Conservation (phyloP, 1,284 basidiomycete genomes). For the Ustilago lituana region DNA sequence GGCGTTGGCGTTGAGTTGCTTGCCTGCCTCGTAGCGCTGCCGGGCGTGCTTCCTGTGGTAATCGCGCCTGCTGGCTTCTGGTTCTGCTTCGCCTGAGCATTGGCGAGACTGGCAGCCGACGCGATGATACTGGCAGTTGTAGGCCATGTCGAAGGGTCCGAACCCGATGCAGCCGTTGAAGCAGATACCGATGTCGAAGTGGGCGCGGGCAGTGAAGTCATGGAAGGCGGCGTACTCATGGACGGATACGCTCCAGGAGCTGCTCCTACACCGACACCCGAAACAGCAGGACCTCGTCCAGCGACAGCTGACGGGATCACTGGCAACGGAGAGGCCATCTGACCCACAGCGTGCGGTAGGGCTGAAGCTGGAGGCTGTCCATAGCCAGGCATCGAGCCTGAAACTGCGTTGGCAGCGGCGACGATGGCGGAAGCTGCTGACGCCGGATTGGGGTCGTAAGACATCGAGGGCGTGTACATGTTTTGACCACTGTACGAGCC, state of each 20-base stretch:
- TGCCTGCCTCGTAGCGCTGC: neutral
- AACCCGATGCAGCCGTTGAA: conserved; percentile 11
- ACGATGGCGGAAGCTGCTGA: conserved; percentile 43
- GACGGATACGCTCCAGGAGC: neutral
- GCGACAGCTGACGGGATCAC: conserved; percentile 28
- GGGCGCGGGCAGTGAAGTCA: conserved; percentile 11
- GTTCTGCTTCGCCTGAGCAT: conserved; percentile 31
- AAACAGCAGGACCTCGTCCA: conserved; percentile 5
- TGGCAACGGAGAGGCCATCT: conserved; percentile 27
- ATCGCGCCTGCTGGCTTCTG: conserved; percentile 9
- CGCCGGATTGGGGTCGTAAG: conserved; percentile 28
- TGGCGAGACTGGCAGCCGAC: conserved; percentile 41
- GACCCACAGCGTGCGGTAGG: conserved; percentile 26
- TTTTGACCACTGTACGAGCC: conserved; percentile 1
- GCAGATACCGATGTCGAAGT: conserved; percentile 6
- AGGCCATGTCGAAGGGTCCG: conserved; percentile 30
- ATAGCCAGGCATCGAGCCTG: conserved; percentile 36
- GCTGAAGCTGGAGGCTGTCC: conserved; percentile 9
- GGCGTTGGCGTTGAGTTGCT: conserved; percentile 9
- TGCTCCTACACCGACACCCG: neutral
- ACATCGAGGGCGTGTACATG: conserved; percentile 2
- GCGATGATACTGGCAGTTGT: conserved; percentile 48
- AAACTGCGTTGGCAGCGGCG: conserved; percentile 41
- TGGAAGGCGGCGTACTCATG: conserved; percentile 10
- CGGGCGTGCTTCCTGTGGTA: conserved; percentile 4